These are phyloP conservation scores for Sparassis latifolia DNA, from an alignment of 1,284 basidiomycete genomes.

Conservation along the genomic window DNA sequence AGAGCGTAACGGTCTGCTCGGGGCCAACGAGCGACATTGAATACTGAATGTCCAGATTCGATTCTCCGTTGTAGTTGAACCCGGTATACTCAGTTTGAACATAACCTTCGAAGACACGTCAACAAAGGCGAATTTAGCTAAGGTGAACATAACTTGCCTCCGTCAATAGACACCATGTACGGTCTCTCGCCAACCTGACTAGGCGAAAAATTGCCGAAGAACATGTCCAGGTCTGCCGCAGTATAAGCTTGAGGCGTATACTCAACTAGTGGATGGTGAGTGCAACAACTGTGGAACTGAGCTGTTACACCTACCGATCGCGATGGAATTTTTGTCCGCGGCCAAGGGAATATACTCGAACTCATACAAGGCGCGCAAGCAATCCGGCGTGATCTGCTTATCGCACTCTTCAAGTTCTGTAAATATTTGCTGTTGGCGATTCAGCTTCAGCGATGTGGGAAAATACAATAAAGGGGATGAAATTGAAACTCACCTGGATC, in stretches of 20 bases:
- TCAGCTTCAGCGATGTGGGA: background rate
- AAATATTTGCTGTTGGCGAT: background rate
- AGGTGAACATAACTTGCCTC: conserved; percentile 22
- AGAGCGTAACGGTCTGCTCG: conserved; percentile 32
- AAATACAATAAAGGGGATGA: background rate
- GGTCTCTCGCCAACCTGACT: conserved; percentile 30
- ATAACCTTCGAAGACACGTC: background rate
- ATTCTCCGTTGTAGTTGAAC: conserved; percentile 39
- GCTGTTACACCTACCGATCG: conserved; percentile 29
- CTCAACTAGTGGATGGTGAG: conserved; percentile 26
- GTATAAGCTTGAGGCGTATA: conserved; percentile 41
- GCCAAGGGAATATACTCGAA: conserved; percentile 35
- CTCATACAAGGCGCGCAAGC: conserved; percentile 45
- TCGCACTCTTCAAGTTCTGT: conserved; percentile 24
- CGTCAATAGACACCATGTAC: conserved; percentile 32
- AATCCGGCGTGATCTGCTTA: conserved; percentile 41
- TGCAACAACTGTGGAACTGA: background rate
- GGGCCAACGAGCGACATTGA: conserved; percentile 29
- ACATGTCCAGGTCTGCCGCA: conserved; percentile 36
- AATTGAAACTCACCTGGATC: background rate
- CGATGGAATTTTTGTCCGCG: conserved; percentile 37
- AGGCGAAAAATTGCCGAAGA: conserved; percentile 31
- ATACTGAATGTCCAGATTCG: conserved; percentile 37
- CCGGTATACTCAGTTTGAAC: conserved; percentile 17
- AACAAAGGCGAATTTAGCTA: background rate